Conservation (phyloP, 306 rosid genomes). For the Vigna unguiculata region DNA sequence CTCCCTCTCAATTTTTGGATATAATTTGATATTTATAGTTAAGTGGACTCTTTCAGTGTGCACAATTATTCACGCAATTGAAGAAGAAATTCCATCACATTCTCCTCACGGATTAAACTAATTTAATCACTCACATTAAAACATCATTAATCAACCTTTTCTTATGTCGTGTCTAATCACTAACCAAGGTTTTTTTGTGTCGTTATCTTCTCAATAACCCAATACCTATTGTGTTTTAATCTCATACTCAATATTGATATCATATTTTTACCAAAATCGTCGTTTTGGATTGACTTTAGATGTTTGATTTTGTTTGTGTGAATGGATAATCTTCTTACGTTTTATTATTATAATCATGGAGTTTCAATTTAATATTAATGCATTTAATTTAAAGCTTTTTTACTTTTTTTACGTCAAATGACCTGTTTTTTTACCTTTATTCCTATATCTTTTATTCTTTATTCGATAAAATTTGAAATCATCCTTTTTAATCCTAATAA, state of each 20-base stretch:
- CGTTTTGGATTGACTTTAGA: constrained; percentile 15
- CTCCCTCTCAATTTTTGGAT: neutral
- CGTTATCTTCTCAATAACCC: constrained; percentile 29
- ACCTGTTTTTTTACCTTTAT: too few relatives aligned
- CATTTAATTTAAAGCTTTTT: too few relatives aligned
- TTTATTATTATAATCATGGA: neutral
- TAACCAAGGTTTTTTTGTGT: constrained; percentile 17
- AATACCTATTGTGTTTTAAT: constrained; percentile 5
- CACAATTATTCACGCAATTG: constrained; percentile 27
- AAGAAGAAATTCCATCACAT: neutral
- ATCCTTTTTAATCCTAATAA: too few relatives aligned
- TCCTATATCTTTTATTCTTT: too few relatives aligned
- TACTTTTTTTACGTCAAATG: too few relatives aligned
- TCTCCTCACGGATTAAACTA: constrained; percentile 44
- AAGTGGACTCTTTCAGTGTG: neutral
- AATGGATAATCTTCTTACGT: constrained; percentile 8
- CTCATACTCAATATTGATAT: constrained; percentile 38
- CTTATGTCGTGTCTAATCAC: neutral
- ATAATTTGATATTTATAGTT: neutral
- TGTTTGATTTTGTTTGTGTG: constrained; percentile 14
- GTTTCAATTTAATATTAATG: too few relatives aligned
- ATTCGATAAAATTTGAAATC: too few relatives aligned
- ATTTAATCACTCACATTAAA: neutral
- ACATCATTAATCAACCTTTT: too few relatives aligned
- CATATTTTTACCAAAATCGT: constrained; percentile 23